Conservation (phyloP, 306 rosid genomes). For the Oemleria cerasiformis region DNA sequence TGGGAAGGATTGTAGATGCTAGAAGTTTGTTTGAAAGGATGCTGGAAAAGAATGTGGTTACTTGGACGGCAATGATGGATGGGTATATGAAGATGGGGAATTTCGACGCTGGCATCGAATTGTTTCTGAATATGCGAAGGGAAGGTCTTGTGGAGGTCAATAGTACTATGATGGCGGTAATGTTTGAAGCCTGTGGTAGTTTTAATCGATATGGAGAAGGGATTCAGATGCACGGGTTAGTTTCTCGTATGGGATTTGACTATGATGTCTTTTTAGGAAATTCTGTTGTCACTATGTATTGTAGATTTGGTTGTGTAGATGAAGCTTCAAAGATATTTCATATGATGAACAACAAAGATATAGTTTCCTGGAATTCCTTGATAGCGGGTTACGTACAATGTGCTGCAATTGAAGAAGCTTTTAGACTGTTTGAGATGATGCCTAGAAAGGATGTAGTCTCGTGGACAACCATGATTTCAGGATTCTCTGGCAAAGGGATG, state of each 20-base stretch:
- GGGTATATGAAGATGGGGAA: constrained; percentile 59
- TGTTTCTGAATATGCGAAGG: constrained; percentile 64
- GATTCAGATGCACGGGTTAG: constrained; percentile 67
- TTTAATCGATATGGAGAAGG: constrained; percentile 51
- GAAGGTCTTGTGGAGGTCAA: constrained; percentile 60
- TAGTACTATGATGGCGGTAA: constrained; percentile 57
- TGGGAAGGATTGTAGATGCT: constrained; percentile 55
- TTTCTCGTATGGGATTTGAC: constrained; percentile 53
- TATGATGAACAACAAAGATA: constrained; percentile 39
- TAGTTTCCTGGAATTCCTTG: constrained; percentile 78
- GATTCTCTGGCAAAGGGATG: constrained; percentile 54
- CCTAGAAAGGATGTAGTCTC: constrained; percentile 63
- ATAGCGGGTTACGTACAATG: constrained; percentile 62
- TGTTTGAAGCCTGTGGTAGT: constrained; percentile 60
- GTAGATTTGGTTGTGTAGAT: constrained; percentile 39
- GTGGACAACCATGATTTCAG: constrained; percentile 70
- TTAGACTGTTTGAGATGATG: constrained; percentile 50
- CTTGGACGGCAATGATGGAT: constrained; percentile 80
- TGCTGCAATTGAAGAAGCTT: constrained; percentile 53
- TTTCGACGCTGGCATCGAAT: constrained; percentile 55
- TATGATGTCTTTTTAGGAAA: constrained; percentile 58
- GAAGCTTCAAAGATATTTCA: constrained; percentile 49
- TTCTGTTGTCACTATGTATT: constrained; percentile 66
- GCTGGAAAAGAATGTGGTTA: constrained; percentile 61
- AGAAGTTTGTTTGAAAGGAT: constrained; percentile 61